Evolutionary conservation across 2,329 filamentous ascomycete genomes (phyloP).

Genomic region (Paecilomyces niveus): DNA sequence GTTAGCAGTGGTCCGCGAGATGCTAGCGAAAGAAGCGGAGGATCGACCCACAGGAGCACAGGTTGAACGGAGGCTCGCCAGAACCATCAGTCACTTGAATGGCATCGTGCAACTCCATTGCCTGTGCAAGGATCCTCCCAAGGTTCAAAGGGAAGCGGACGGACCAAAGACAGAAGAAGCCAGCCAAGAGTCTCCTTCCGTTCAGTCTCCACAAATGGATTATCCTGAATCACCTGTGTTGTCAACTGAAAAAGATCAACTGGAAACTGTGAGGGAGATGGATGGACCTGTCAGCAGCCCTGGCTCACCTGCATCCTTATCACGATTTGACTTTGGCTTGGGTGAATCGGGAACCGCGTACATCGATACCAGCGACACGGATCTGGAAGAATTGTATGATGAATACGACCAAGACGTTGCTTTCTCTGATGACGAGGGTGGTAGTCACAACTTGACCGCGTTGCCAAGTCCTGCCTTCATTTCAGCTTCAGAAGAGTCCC

Average conservation of each 20-base stretch:
- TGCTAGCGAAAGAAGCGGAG: slow-evolving; percentile 28
- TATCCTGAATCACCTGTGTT: neutral
- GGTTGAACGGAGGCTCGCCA: slow-evolving; percentile 19
- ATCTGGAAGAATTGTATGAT: slow-evolving; percentile 4
- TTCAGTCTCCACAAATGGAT: neutral
- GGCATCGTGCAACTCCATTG: slow-evolving; percentile 8
- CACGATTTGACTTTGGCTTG: slow-evolving; percentile 5
- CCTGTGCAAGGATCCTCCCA: neutral
- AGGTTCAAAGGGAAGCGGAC: neutral
- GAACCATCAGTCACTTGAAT: slow-evolving; percentile 14
- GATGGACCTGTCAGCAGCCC: neutral
- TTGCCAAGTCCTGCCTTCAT: neutral
- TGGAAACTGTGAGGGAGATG: neutral
- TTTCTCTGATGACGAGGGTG: neutral
- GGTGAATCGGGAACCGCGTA: slow-evolving; percentile 4
- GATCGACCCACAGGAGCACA: slow-evolving; percentile 23
- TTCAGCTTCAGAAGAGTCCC: neutral
- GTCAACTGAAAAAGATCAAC: neutral
- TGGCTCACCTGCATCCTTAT: slow-evolving; percentile 5
- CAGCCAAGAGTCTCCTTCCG: neutral
- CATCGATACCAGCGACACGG: slow-evolving; percentile 10
- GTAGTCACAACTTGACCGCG: neutral
- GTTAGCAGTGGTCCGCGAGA: slow-evolving; percentile 29
- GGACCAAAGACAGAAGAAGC: neutral
- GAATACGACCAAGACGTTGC: slow-evolving; percentile 3